Conservation (phyloP, 129 eudicot genomes). For the Saussurea involucrata region DNA sequence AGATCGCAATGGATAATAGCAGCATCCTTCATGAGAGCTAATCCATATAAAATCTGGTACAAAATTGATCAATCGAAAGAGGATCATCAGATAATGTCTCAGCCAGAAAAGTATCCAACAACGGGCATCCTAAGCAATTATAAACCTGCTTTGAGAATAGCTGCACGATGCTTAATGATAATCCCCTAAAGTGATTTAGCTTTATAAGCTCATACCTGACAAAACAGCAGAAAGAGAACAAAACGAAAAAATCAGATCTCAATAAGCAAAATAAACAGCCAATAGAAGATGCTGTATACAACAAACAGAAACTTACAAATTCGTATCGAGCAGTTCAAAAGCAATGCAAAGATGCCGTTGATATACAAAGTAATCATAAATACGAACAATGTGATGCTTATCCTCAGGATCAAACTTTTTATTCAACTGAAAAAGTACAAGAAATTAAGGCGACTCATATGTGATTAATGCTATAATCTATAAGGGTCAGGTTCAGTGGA, state of each 20-base stretch:
- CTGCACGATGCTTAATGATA: slow-evolving; percentile 88
- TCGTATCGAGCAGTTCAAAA: slow-evolving; percentile 84
- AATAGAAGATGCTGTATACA: slow-evolving; percentile 1
- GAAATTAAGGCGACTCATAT: not conserved
- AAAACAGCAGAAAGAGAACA: not conserved
- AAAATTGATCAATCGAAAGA: slow-evolving; percentile 15
- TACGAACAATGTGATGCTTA: slow-evolving; percentile 94
- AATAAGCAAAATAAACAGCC: not conserved
- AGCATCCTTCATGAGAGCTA: slow-evolving; percentile 97
- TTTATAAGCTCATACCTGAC: slow-evolving; percentile 90
- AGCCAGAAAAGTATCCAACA: not conserved
- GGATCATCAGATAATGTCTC: slow-evolving; percentile 8
- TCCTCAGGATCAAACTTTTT: slow-evolving; percentile 97
- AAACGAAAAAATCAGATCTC: slow-evolving; percentile 10
- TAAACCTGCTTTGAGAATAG: slow-evolving; percentile 92
- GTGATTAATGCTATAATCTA: not conserved
- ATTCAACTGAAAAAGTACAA: slow-evolving; percentile 61
- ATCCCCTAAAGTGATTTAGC: slow-evolving; percentile 76
- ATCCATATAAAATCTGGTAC: slow-evolving; percentile 77
- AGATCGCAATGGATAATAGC: slow-evolving; percentile 96
- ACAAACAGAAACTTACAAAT: slow-evolving; percentile 63
- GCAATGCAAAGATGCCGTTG: slow-evolving; percentile 92
- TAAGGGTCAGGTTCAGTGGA: too few relatives aligned
- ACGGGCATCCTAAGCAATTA: not conserved
- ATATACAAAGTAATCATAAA: slow-evolving; percentile 85